Conservation (phyloP, 768 basidiomycete species). For the Collybia nuda region DNA sequence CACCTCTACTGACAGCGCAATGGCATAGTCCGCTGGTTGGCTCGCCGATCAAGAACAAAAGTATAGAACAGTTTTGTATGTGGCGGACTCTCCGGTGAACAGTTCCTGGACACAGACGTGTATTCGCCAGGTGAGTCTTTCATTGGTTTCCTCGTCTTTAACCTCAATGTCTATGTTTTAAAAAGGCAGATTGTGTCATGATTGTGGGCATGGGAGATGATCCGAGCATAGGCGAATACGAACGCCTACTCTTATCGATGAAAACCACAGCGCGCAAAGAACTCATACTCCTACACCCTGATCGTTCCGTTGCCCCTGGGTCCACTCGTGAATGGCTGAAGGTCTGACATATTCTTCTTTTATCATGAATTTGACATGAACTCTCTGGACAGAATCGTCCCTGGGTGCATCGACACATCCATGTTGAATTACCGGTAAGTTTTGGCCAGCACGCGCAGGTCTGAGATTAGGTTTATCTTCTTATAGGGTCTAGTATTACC, state of each 20-base stretch:
- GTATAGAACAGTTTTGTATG: conserved; percentile 91
- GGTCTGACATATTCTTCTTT: conserved; percentile 37
- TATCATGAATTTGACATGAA: conserved; percentile 5
- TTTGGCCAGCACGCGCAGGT: background rate
- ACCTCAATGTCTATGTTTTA: background rate
- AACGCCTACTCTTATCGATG: conserved; percentile 88
- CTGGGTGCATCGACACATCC: conserved; percentile 95
- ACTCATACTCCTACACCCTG: conserved; percentile 89
- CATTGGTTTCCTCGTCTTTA: background rate
- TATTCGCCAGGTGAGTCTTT: conserved; percentile 73
- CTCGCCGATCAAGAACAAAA: conserved; percentile 94
- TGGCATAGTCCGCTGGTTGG: conserved; percentile 61
- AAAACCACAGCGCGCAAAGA: conserved; percentile 99
- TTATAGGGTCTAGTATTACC: conserved; percentile 71
- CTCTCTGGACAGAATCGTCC: conserved; percentile 68
- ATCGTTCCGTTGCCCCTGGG: conserved; percentile 84
- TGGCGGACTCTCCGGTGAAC: conserved; percentile 92
- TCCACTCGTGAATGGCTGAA: conserved; percentile 96
- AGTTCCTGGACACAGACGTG: conserved; percentile 99
- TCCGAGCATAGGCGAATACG: conserved; percentile 89
- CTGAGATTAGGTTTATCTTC: conserved; percentile 1
- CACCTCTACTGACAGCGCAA: conserved; percentile 1
- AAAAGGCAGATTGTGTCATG: conserved; percentile 88
- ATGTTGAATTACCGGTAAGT: conserved; percentile 84
- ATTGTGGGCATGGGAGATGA: conserved; percentile 94